Percentiles rank a stretch among this genome's conserved stretches.
Conservation (phyloP, 2,329 filamentous ascomycete genomes). For the Monosporascus sp. region DNA sequence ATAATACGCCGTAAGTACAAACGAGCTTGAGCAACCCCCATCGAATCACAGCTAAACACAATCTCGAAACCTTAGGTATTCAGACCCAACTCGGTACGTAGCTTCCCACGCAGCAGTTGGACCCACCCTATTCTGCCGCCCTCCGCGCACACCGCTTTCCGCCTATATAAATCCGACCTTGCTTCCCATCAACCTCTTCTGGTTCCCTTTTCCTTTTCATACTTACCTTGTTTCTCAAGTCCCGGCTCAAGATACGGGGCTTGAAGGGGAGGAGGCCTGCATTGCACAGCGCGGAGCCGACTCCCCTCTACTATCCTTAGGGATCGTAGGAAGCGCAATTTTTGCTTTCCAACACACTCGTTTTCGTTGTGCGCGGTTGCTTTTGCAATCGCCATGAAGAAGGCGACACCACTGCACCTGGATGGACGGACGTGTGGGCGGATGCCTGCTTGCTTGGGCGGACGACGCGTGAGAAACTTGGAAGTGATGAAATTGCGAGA, state of each 20-base stretch:
- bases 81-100: neutral
- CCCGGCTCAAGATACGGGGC: constrained; percentile 35
- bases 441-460: too few relatives aligned
- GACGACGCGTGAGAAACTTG: too few relatives aligned
- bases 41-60: too few relatives aligned
- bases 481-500: too few relatives aligned
- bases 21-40: too few relatives aligned
- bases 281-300: constrained; percentile 44
- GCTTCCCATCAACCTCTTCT: constrained; percentile 3
- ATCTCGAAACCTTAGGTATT: too few relatives aligned
- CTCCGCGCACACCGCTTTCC: neutral
- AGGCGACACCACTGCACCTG: constrained; percentile 13
- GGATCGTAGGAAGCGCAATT: constrained; percentile 42
- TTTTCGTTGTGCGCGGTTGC: constrained; percentile 37
- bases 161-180: neutral
- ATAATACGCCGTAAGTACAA: too few relatives aligned
- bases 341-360: constrained; percentile 30
- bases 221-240: constrained; percentile 40
- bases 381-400: constrained; percentile 34
- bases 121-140: neutral
- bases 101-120: neutral
- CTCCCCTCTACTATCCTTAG: constrained; percentile 40
- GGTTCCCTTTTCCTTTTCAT: constrained; percentile 34
- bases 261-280: constrained; percentile 37
- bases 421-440: too few relatives aligned